A percentile compares a stretch with the other conserved stretches of the same genome.
Conservation (phyloP, 805 yeast species). For the Zygosaccharomyces siamensis region DNA sequence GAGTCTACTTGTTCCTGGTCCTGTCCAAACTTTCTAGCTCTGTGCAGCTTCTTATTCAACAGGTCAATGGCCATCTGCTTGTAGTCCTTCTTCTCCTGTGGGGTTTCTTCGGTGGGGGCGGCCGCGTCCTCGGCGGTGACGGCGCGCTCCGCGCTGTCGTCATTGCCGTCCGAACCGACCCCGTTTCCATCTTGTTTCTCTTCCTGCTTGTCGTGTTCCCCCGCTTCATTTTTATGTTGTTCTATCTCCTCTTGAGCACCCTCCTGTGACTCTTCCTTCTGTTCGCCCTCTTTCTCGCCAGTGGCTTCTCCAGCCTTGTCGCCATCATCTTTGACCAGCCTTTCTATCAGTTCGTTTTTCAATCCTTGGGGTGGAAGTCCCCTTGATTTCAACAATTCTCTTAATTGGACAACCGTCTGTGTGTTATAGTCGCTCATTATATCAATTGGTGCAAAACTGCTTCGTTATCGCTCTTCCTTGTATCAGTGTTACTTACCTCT, state of each 20-base stretch:
- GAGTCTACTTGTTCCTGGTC: slow-evolving; percentile 58
- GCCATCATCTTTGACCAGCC: slow-evolving; percentile 57
- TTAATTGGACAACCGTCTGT: slow-evolving; percentile 80
- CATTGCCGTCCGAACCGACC: slow-evolving; percentile 1
- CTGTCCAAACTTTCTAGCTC: slow-evolving; percentile 76
- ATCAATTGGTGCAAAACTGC: background rate
- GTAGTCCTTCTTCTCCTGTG: slow-evolving; percentile 29
- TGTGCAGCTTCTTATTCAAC: slow-evolving; percentile 57
- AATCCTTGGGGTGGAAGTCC: slow-evolving; percentile 71
- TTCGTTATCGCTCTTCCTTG: background rate
- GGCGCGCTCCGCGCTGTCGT: slow-evolving; percentile 7
- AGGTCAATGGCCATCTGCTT: slow-evolving; percentile 63
- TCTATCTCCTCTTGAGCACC: slow-evolving; percentile 9
- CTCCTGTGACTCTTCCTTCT: slow-evolving; percentile 16
- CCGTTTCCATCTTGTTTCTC: slow-evolving; percentile 3
- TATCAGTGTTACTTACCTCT: background rate
- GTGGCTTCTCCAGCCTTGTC: slow-evolving; percentile 7
- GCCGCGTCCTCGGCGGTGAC: slow-evolving; percentile 12
- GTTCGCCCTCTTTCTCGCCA: slow-evolving; percentile 17
- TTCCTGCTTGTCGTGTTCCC: slow-evolving; percentile 4
- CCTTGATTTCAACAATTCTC: slow-evolving; percentile 63
- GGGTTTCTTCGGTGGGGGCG: slow-evolving; percentile 6
- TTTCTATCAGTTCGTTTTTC: slow-evolving; percentile 68
- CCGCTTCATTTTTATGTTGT: slow-evolving; percentile 8
- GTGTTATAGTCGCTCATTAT: slow-evolving; percentile 52